Conservation (phyloP, 176 grass and related monocot species). For the Aegilops umbellulata region DNA sequence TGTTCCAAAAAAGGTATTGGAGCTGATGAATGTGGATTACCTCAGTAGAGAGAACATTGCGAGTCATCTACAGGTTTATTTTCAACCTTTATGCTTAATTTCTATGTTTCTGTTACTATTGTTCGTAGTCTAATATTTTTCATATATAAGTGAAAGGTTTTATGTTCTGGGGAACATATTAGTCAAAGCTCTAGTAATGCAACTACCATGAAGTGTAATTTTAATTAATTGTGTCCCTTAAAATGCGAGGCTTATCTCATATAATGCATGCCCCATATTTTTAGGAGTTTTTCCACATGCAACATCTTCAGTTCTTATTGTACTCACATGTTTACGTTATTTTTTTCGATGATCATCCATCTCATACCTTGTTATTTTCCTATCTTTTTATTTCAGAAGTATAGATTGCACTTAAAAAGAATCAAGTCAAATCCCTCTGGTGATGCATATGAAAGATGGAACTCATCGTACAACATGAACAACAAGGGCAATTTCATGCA, state of each 20-base stretch:
- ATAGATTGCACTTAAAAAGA: conserved; percentile 52
- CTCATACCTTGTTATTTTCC: not conserved
- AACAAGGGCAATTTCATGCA: conserved; percentile 23
- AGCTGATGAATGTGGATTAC: conserved; percentile 59
- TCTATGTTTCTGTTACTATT: not conserved
- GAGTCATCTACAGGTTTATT: conserved; percentile 71
- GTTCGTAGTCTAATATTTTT: not conserved
- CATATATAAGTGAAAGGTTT: not conserved
- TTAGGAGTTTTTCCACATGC: not conserved
- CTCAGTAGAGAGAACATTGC: conserved; percentile 62
- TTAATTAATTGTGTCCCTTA: not conserved
- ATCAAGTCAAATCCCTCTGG: not conserved
- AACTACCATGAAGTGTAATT: not conserved
- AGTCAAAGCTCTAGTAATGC: not conserved
- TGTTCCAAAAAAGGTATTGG: conserved; percentile 62
- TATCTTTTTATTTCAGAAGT: conserved; percentile 56
- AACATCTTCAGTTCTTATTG: not conserved
- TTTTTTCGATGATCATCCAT: not conserved
- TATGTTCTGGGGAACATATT: not conserved
- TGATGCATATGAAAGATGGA: conserved; percentile 25
- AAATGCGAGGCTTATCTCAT: not conserved
- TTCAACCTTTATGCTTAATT: not conserved
- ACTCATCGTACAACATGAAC: not conserved
- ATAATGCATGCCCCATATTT: not conserved
- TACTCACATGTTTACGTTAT: not conserved